These are phyloP conservation scores for Detonula confervacea DNA, from an alignment of 352 stramenopile species.

Conservation along the genomic window DNA sequence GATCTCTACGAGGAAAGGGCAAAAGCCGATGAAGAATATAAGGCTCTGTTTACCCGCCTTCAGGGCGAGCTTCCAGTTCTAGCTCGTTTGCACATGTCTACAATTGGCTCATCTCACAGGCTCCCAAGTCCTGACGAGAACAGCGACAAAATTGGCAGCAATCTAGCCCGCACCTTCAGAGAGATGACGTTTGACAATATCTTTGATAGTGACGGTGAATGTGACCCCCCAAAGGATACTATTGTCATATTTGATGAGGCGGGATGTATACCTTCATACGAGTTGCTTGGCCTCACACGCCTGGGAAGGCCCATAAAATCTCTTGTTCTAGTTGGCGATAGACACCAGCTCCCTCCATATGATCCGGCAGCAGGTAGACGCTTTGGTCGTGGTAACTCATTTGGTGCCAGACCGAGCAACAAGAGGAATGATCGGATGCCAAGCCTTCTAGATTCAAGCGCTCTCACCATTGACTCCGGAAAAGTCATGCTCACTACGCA, in stretches of 20 bases:
- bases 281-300: slow-evolving; percentile 50
- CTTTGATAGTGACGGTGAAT: not conserved
- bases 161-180: slow-evolving; percentile 6
- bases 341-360: slow-evolving; percentile 55
- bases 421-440: slow-evolving; percentile 4
- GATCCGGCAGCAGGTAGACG: slow-evolving; percentile 37
- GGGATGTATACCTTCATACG: slow-evolving; percentile 58
- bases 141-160: not conserved
- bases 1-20: slow-evolving; percentile 22
- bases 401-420: not conserved
- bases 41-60: slow-evolving; percentile 3
- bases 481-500: slow-evolving; percentile 49
- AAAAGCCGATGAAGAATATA: slow-evolving; percentile 21
- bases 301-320: slow-evolving; percentile 38
- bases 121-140: slow-evolving; percentile 16
- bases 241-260: slow-evolving; percentile 62
- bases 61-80: slow-evolving; percentile 22
- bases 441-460: slow-evolving; percentile 41
- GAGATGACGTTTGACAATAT: slow-evolving; percentile 7
- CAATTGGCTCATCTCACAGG: slow-evolving; percentile 57
- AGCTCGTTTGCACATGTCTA: slow-evolving; percentile 47
- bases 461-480: slow-evolving; percentile 15
- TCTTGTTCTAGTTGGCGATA: slow-evolving; percentile 50
- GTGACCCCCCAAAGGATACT: slow-evolving; percentile 23
- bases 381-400: slow-evolving; percentile 6